Evolutionary conservation across 2,329 filamentous ascomycete genomes (phyloP).

Genomic region (Orbilia brochopaga): DNA sequence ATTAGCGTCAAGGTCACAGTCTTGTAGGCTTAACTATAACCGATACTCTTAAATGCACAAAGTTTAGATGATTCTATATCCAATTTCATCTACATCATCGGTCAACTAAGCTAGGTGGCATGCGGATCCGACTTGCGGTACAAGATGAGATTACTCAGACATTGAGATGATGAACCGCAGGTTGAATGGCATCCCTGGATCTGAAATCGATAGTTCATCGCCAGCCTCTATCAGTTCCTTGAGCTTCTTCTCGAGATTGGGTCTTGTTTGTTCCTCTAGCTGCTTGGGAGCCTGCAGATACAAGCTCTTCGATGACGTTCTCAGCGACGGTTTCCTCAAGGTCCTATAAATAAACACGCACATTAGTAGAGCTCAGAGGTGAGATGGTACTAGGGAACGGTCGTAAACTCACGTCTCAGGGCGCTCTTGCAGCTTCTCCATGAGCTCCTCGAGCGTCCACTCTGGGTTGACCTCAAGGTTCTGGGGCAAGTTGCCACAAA

Average conservation of each 20-base stretch:
- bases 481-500: conserved; percentile 83
- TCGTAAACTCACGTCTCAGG: conserved; percentile 71
- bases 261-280: conserved; percentile 81
- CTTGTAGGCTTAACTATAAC: too few species aligned
- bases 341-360: conserved; percentile 20
- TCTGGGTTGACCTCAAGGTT: conserved; percentile 74
- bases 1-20: too few species aligned
- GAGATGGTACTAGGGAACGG: neutral
- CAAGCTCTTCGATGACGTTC: conserved; percentile 79
- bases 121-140: too few species aligned
- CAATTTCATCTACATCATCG: too few species aligned
- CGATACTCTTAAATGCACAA: too few species aligned
- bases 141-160: conserved; percentile 17
- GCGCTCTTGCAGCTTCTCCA: conserved; percentile 79
- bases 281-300: conserved; percentile 86
- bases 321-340: conserved; percentile 86
- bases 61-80: too few species aligned
- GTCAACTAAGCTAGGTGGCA: too few species aligned
- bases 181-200: conserved; percentile 54
- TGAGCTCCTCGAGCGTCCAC: conserved; percentile 78
- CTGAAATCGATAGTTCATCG: conserved; percentile 79
- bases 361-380: neutral
- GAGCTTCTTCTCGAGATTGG: conserved; percentile 80
- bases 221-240: conserved; percentile 77
- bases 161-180: conserved; percentile 54